Conservation (phyloP, 179 eudicot species). For the Heliamphora ciliata region DNA sequence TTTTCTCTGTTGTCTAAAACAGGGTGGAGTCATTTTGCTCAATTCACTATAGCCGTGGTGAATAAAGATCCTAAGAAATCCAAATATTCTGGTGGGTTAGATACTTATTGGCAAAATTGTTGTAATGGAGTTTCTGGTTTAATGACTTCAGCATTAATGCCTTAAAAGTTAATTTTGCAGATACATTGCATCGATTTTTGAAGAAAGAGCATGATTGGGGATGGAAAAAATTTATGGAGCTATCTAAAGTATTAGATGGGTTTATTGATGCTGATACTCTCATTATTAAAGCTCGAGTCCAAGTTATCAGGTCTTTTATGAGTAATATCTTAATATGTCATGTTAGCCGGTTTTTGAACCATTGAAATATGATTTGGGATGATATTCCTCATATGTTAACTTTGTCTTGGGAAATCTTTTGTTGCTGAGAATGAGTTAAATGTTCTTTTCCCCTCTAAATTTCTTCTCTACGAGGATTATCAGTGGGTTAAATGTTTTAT, state of each 20-base stretch:
- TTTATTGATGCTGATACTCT: conserved; percentile 78
- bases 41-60: conserved; percentile 86
- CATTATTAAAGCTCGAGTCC: conserved; percentile 80
- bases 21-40: conserved; percentile 99
- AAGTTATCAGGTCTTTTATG: conserved; percentile 69
- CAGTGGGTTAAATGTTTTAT: neutral
- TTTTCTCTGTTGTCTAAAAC: conserved; percentile 17
- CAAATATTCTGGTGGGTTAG: conserved; percentile 70
- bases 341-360: neutral
- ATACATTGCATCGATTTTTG: conserved; percentile 86
- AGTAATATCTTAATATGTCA: conserved; percentile 2
- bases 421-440: neutral
- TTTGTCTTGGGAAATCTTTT: neutral
- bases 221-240: conserved; percentile 95
- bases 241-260: conserved; percentile 78
- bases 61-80: conserved; percentile 87
- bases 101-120: conserved; percentile 5
- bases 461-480: neutral
- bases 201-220: conserved; percentile 99
- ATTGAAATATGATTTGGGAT: conserved; percentile 3
- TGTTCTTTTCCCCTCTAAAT: neutral
- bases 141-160: conserved; percentile 14
- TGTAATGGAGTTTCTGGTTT: conserved; percentile 1
- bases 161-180: conserved; percentile 27
- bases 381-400: neutral